Conservation (phyloP, 768 basidiomycete genomes). For the Hortiboletus flavorubellus region DNA sequence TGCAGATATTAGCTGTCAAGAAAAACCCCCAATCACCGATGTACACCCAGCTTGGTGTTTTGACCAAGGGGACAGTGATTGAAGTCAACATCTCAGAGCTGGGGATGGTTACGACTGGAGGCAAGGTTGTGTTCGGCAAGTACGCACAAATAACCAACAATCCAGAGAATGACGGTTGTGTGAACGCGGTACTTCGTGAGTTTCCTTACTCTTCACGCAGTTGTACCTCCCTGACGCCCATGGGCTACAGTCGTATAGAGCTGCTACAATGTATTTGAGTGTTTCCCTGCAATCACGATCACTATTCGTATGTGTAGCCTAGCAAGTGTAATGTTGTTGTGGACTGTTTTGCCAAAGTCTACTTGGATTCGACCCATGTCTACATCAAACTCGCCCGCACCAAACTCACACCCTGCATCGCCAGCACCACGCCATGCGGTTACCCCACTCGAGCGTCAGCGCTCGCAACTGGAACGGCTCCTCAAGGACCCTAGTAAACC, state of each 20-base stretch:
- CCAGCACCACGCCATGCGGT: conserved; percentile 44
- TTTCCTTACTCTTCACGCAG: conserved; percentile 12
- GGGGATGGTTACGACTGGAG: conserved; percentile 95
- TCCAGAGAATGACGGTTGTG: conserved; percentile 94
- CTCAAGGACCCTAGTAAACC: conserved; percentile 87
- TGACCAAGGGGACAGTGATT: conserved; percentile 97
- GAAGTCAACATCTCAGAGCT: conserved; percentile 99
- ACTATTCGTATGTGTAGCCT: conserved; percentile 10
- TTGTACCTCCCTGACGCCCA: conserved; percentile 1
- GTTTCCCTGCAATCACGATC: not conserved
- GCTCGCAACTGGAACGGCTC: conserved; percentile 76
- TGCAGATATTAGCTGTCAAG: conserved; percentile 97
- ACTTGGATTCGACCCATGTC: conserved; percentile 25
- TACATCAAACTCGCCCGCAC: conserved; percentile 27
- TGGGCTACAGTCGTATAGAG: conserved; percentile 26
- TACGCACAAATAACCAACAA: conserved; percentile 94
- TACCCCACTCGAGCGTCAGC: conserved; percentile 51
- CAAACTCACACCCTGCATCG: conserved; percentile 29
- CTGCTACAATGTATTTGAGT: not conserved
- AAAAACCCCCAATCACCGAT: conserved; percentile 99
- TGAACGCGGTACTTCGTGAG: conserved; percentile 90
- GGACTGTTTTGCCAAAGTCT: conserved; percentile 16
- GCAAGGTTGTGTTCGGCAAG: conserved; percentile 91
- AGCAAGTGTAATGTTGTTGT: conserved; percentile 17
- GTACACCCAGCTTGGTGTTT: conserved; percentile 93